These are phyloP conservation scores for Syzygium aromaticum DNA, from an alignment of 345 rosid genomes.

Conservation along the genomic window DNA sequence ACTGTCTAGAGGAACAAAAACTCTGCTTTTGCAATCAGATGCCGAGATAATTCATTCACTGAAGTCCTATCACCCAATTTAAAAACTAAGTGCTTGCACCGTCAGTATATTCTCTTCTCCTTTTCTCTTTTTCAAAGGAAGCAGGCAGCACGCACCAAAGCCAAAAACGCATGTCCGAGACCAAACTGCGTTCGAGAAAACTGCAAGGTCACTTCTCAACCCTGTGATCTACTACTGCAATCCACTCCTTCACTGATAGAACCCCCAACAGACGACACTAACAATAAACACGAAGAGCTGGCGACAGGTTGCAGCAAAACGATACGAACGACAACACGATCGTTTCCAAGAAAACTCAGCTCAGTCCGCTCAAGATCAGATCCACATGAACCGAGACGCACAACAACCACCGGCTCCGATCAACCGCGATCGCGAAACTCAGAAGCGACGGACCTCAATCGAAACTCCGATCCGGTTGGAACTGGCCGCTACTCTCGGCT, in stretches of 20 bases:
- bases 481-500: not conserved
- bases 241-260: not conserved
- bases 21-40: not conserved
- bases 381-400: not conserved
- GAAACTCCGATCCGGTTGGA: not conserved
- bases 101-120: not conserved
- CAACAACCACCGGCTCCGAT: not conserved
- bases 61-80: not conserved
- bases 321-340: not conserved
- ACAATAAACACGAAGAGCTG: not conserved
- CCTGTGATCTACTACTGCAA: not conserved
- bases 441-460: not conserved
- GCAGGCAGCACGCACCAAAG: not conserved
- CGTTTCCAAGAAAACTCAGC: not conserved
- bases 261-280: not conserved
- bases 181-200: not conserved
- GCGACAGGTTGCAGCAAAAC: not conserved
- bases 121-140: not conserved
- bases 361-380: not conserved
- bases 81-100: not conserved
- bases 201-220: not conserved
- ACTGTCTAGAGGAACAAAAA: not conserved
- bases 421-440: not conserved
- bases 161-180: not conserved
- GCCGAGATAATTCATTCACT: not conserved